Percentiles rank a stretch among this genome's conserved stretches.
Evolutionary conservation across 495 filamentous ascomycete species (phyloP).

Genomic region (Cenococcum geophilum): DNA sequence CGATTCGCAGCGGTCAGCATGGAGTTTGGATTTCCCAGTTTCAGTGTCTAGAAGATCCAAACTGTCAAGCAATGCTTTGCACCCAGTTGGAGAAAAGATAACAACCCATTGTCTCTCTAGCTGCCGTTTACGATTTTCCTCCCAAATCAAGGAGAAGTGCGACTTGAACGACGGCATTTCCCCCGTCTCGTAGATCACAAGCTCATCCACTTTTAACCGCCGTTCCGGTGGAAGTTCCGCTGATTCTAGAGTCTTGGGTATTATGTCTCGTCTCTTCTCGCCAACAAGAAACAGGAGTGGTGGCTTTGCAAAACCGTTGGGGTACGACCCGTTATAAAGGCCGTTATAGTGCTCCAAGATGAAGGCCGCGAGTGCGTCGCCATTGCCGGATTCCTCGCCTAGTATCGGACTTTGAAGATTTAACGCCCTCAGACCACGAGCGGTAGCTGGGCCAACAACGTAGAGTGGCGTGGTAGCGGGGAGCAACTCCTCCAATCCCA

Average conservation of each 20-base stretch:
- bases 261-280: constrained; percentile 79
- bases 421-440: constrained; percentile 59
- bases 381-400: constrained; percentile 75
- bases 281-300: constrained; percentile 80
- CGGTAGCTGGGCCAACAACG: constrained; percentile 88
- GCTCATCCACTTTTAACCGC: constrained; percentile 62
- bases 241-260: constrained; percentile 69
- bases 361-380: constrained; percentile 65
- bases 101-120: constrained; percentile 64
- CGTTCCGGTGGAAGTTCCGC: constrained; percentile 37
- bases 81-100: constrained; percentile 88
- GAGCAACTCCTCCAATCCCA: constrained; percentile 33
- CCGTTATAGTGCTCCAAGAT: constrained; percentile 68
- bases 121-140: constrained; percentile 36
- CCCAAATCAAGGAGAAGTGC: constrained; percentile 51
- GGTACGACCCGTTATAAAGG: constrained; percentile 14
- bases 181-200: constrained; percentile 78
- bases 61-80: constrained; percentile 68
- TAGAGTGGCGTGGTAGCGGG: constrained; percentile 59
- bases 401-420: constrained; percentile 37
- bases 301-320: constrained; percentile 41
- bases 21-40: constrained; percentile 42
- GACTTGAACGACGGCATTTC: constrained; percentile 67
- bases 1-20: constrained; percentile 7
- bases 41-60: constrained; percentile 51